phyloP scores from a whole-genome alignment of 257 asterid genomes.

The Capsicum baccatum region DNA sequence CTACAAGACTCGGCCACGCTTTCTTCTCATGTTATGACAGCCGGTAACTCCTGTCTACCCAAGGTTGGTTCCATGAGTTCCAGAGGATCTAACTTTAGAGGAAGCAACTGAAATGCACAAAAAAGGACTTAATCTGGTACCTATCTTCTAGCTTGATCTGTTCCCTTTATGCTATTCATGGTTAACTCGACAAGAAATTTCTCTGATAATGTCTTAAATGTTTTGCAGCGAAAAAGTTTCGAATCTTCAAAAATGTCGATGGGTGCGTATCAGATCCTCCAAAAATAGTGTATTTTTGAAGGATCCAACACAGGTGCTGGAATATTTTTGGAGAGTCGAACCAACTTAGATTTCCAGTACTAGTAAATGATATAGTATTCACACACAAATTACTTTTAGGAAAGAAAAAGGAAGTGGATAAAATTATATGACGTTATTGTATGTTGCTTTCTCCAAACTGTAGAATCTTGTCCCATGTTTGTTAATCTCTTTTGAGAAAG shows the following conservation, averaged over 20 bases:
- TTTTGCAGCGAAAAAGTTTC: constrained; percentile 70
- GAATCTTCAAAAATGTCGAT: too few relatives aligned
- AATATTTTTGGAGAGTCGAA: too few relatives aligned
- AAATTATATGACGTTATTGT: constrained; percentile 23
- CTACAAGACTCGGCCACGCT: constrained; percentile 67
- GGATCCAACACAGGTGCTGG: too few relatives aligned
- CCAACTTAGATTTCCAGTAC: not conserved
- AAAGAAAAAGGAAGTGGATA: constrained; percentile 26
- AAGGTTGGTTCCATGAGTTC: constrained; percentile 66
- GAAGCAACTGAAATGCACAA: constrained; percentile 82
- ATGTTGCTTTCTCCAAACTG: constrained; percentile 33
- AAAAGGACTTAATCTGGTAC: constrained; percentile 62
- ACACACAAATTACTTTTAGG: not conserved
- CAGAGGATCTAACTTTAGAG: constrained; percentile 83
- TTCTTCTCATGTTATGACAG: constrained; percentile 95
- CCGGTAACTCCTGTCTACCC: constrained; percentile 92
- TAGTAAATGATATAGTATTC: constrained; percentile 10
- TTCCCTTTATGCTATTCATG: constrained; percentile 14
- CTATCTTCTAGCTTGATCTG: constrained; percentile 91
- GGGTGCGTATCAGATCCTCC: too few relatives aligned
- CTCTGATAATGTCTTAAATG: constrained; percentile 34
- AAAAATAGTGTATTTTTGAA: too few relatives aligned
- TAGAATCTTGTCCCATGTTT: constrained; percentile 98
- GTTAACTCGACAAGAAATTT: constrained; percentile 5
- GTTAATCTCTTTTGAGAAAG: constrained; percentile 77